Evolutionary conservation across 768 basidiomycete species (phyloP), one percentile per base, ranked within the genome.

Genomic region (Asterophora parasitica): DNA sequence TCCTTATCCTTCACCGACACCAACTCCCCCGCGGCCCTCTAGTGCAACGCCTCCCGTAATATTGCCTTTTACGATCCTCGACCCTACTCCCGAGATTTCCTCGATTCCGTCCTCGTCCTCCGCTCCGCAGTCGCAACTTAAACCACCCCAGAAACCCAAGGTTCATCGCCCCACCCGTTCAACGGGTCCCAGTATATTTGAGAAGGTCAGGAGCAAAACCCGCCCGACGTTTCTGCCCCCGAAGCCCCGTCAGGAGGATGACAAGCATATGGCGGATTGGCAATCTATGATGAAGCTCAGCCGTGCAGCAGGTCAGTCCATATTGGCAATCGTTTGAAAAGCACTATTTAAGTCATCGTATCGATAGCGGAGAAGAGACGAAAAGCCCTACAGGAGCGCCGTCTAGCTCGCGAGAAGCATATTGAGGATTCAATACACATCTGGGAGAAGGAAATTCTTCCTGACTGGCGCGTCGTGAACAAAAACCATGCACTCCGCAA

Each of bases 181-280:
- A 3, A 59, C 65, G 10, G 85, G 87, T 15, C 86, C 86, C 8
- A 88, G 84, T 55, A 63, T 69, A 4, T 73, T 94, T 38, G 87
- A 92, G 60, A 87, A 83, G 65, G 83, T 91, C 28, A 68, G 87
- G 42, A 91, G 87, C 65, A 85, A 80, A 64, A 95, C 92, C 0
- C 72, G 92, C n/a, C 92, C 88, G 13, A 65, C 75, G 4, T 85
- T 84, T 61, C 71, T 94, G n/a, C 92, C 92, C 17, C 92, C 92
- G 5, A 95, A 95, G 61, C 69, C 66, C 40, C 77, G 76, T 23
- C 61, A 77, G 49, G 92, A 95, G 65, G 92, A 94, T 59, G 65
- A 73, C 40, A 93, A 85, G 55, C 92, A 95, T 66, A 72, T 91
- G 61, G 79, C 83, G 4, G 86, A 87, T 60, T 93, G 92, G 86